Evolutionary conservation across 352 stramenopile genomes (phyloP).

Genomic region (Globisporangium echinulatum): DNA sequence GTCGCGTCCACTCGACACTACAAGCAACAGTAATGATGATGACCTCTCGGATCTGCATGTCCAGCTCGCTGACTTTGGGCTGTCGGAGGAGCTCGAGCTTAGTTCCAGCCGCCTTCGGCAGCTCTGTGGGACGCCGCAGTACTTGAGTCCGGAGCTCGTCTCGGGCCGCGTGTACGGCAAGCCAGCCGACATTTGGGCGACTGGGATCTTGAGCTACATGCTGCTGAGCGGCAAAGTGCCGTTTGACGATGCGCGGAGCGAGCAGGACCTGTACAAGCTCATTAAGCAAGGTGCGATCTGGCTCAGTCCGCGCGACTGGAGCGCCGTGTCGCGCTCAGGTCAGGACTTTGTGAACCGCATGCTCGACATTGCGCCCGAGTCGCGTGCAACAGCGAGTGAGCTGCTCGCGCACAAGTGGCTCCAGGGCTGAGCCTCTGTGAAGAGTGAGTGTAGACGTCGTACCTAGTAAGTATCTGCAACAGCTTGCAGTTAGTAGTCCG

Average conservation of each 20-base stretch:
- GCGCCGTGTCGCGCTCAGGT: slow-evolving; percentile 59
- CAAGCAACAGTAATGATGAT: slow-evolving; percentile 28
- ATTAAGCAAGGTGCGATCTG: slow-evolving; percentile 89
- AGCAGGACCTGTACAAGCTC: slow-evolving; percentile 59
- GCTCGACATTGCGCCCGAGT: slow-evolving; percentile 78
- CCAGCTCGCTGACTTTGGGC: slow-evolving; percentile 89
- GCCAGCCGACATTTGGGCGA: slow-evolving; percentile 92
- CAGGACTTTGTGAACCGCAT: slow-evolving; percentile 86
- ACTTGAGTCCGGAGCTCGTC: slow-evolving; percentile 95
- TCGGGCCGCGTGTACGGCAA: slow-evolving; percentile 86
- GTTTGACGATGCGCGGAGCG: slow-evolving; percentile 46
- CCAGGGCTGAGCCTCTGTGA: slow-evolving; percentile 3
- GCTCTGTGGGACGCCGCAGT: slow-evolving; percentile 94
- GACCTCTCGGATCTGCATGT: slow-evolving; percentile 23
- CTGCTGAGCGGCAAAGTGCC: slow-evolving; percentile 57
- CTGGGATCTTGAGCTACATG: slow-evolving; percentile 95
- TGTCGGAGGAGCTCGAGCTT: slow-evolving; percentile 87
- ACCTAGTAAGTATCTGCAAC: neutral
- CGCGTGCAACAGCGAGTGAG: slow-evolving; percentile 48
- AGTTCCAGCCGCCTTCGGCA: slow-evolving; percentile 84
- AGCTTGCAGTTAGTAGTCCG: too few species aligned
- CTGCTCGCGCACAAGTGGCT: slow-evolving; percentile 58
- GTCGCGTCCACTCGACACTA: slow-evolving; percentile 30
- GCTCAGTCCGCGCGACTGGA: slow-evolving; percentile 89
- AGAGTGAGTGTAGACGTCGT: neutral